Percentiles rank a stretch among this genome's conserved stretches.
Conservation (phyloP, 768 basidiomycete species). For the Galerina sulciceps region DNA sequence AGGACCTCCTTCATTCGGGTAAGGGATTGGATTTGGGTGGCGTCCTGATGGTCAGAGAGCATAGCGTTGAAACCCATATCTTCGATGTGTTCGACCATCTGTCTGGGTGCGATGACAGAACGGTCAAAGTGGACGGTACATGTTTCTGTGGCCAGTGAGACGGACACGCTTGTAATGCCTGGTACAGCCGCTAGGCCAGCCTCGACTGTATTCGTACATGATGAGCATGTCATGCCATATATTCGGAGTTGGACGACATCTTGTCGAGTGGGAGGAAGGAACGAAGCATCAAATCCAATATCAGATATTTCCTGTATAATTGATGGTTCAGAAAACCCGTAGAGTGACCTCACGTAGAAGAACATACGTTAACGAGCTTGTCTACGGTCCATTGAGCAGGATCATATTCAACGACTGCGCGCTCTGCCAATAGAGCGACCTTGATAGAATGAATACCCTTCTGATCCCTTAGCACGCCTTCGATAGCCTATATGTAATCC, state of each 20-base stretch:
- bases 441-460: constrained; percentile 90
- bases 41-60: constrained; percentile 77
- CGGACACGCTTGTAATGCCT: constrained; percentile 72
- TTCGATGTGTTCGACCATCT: constrained; percentile 86
- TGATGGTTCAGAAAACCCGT: not conserved
- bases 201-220: constrained; percentile 81
- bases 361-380: constrained; percentile 74
- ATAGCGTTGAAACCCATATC: constrained; percentile 93
- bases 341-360: not conserved
- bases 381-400: constrained; percentile 77
- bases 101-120: constrained; percentile 72
- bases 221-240: constrained; percentile 91
- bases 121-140: constrained; percentile 81
- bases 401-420: constrained; percentile 91
- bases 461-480: constrained; percentile 79
- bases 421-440: constrained; percentile 96
- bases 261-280: constrained; percentile 65
- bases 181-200: constrained; percentile 68
- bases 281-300: constrained; percentile 88
- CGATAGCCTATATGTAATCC: constrained; percentile 63
- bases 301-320: constrained; percentile 81
- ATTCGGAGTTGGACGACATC: constrained; percentile 78
- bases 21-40: constrained; percentile 84
- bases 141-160: constrained; percentile 78
- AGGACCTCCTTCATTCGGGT: constrained; percentile 89